phyloP scores from a whole-genome alignment of 1,139 yeast species.

The Sugiyamaella japonica region DNA sequence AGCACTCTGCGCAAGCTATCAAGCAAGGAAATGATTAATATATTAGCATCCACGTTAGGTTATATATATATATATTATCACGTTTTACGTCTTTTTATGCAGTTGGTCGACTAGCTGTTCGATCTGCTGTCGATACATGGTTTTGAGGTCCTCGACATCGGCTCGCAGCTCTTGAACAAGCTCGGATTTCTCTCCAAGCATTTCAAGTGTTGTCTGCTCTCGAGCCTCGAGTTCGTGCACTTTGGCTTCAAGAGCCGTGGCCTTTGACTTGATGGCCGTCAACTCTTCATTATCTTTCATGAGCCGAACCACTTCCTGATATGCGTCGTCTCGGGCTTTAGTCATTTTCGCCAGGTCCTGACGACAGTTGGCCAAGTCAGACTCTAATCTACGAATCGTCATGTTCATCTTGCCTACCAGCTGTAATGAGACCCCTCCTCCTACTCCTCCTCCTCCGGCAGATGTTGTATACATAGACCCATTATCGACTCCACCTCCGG shows the following conservation, averaged over 20 bases:
- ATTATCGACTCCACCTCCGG: slow-evolving; percentile 29
- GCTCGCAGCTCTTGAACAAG: slow-evolving; percentile 80
- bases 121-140: slow-evolving; percentile 75
- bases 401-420: slow-evolving; percentile 70
- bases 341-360: slow-evolving; percentile 60
- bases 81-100: slow-evolving; percentile 24
- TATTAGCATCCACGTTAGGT: slow-evolving; percentile 4
- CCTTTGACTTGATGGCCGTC: slow-evolving; percentile 42
- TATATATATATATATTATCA: not conserved
- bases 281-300: slow-evolving; percentile 56
- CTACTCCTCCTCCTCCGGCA: slow-evolving; percentile 16
- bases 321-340: slow-evolving; percentile 63
- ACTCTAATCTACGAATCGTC: slow-evolving; percentile 74
- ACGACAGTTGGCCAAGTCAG: slow-evolving; percentile 64
- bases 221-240: slow-evolving; percentile 35
- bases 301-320: slow-evolving; percentile 62
- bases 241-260: slow-evolving; percentile 45
- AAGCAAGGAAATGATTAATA: slow-evolving; percentile 61
- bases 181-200: slow-evolving; percentile 88
- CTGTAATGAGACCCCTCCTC: slow-evolving; percentile 50
- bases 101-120: slow-evolving; percentile 77
- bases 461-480: slow-evolving; percentile 32
- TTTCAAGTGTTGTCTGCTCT: slow-evolving; percentile 61
- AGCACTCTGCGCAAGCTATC: slow-evolving; percentile 77
- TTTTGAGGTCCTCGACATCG: slow-evolving; percentile 86